Evolutionary conservation across 2,329 filamentous ascomycete species (phyloP), one percentile per base, ranked within the genome.

Genomic region (Plenodomus tracheiphilus): DNA sequence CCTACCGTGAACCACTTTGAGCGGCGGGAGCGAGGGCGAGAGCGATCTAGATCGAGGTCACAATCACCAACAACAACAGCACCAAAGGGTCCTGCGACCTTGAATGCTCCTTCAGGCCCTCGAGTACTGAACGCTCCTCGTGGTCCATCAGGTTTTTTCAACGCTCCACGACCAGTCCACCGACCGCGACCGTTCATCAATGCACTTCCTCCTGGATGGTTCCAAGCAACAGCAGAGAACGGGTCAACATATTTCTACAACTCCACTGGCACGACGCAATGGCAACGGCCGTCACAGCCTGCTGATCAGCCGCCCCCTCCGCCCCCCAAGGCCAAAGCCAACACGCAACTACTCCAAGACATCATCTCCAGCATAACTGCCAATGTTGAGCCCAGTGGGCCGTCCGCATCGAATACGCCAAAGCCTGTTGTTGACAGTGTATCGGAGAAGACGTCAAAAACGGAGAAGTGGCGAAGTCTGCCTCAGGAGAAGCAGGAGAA

Each of bases 401-500:
- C 79, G 53, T 78, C 78, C 15, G 81, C 83, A 2, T 82, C 85
- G 0, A 83, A 83, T 13, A 90, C 88, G 1, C 86, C 88, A 1
- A 83, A 85, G 51, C 79, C 83, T 10, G 76, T 78, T 2, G 81
- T 74, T 18, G 78, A 79, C 37, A 79, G 79, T 40, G 79, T 78
- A 59, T 80, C 77, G 64, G 79, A 79, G 5, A 86, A 83, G 60
- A 80, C 59, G 37, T 53, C 64, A 0, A 61, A 59, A 35, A 65
- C 81, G 61, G 86, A 90, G 40, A 89, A 87, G 68, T 91, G 88
- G 88, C 81, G 84, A 46, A 81, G 80, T 50, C 70, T 86, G 25
- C 79, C 86, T 1, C 70, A 85, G 59, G 92, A 97, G 58, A 97
- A 97, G 74, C 90, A 94, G 74, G 95, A 91, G 83, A 96, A 91